Evolutionary conservation across 352 stramenopile species (phyloP), one percentile per base, ranked within the genome.

Genomic region (Pythium phragmiticola): DNA sequence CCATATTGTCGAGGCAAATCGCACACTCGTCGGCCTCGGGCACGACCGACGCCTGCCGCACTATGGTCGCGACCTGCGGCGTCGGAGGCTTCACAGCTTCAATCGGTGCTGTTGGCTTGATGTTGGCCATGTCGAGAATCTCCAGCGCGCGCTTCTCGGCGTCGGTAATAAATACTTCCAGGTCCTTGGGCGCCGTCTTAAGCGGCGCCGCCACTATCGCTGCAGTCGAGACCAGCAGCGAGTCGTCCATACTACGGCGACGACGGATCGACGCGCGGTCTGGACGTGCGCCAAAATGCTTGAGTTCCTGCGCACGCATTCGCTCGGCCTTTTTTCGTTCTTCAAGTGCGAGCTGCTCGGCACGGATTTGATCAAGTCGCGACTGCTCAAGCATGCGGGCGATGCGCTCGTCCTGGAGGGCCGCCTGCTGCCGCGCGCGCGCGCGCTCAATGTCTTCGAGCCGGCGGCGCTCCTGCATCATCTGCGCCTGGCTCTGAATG

Each of bases 1-100:
- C 80, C 80, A 94, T 91, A 2, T 76, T 79, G 5, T 94, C 86
- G 4, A 94, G 66, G 47, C 86, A 94, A 58, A 94, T 90, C n/a
- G 86, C 86, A 46, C 86, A 94, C 60, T 94, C 86, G 16, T 93
- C 86, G 0, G 77, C 80, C 61, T 91, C 82, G 49, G 81, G 74
- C 3, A 85, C 80, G 21, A 87, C 60, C 7, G 77, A 87, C 0
- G 75, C 76, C 49, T 75, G 62, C 6, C 71, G 68, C 7, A 68
- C 54, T 13, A 63, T 59, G 23, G 59, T 64, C 6, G 70, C 62
- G 0, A 59, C 46, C 19, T 57, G 59, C 4, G 59, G 23, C 5
- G 69, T 56, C 19, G 69, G 61, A 14, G 34, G 34, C 34, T 39
- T 39, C 3, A 49, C 43, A 4, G 47, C 39, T n/a, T 46, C 59